Conservation (phyloP, 2,329 filamentous ascomycete species). For the Apiospora phragmitis region DNA sequence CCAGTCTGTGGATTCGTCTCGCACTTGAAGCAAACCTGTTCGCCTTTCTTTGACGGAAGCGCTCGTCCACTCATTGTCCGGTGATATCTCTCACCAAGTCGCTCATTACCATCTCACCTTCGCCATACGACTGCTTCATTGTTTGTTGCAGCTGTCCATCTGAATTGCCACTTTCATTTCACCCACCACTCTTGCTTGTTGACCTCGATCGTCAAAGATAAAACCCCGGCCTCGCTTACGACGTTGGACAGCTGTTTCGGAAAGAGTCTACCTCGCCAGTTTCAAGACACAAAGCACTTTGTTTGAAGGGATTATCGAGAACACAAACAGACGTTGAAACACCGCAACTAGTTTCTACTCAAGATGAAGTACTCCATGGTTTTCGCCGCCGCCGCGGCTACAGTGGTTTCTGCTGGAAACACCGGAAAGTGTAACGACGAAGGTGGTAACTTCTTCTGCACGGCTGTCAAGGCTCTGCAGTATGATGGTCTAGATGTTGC, state of each 20-base stretch:
- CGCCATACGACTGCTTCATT: conserved; percentile 2
- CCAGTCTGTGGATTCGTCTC: conserved; percentile 4
- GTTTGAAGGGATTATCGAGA: neutral
- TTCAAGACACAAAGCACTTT: neutral
- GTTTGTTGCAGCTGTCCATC: conserved; percentile 12
- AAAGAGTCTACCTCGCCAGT: neutral
- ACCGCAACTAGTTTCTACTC: neutral
- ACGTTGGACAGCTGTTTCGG: neutral
- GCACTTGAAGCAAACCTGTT: conserved; percentile 10
- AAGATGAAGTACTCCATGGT: conserved; percentile 18
- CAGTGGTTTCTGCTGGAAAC: conserved; percentile 14
- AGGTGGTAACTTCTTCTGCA: conserved; percentile 66
- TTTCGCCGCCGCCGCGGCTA: conserved; percentile 16
- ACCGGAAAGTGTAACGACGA: conserved; percentile 31
- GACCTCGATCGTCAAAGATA: neutral
- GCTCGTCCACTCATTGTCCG: conserved; percentile 30
- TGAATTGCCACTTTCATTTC: conserved; percentile 7
- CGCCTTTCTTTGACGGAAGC: conserved; percentile 28
- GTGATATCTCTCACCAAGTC: conserved; percentile 31
- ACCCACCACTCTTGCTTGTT: neutral
- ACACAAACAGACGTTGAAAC: neutral
- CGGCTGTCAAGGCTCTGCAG: conserved; percentile 64
- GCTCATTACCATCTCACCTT: conserved; percentile 26
- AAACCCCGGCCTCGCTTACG: neutral
- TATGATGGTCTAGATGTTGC: conserved; percentile 61